These are phyloP conservation scores for Hypoxylon sp. DNA, from an alignment of 2,329 filamentous ascomycete genomes.

Conservation along the genomic window DNA sequence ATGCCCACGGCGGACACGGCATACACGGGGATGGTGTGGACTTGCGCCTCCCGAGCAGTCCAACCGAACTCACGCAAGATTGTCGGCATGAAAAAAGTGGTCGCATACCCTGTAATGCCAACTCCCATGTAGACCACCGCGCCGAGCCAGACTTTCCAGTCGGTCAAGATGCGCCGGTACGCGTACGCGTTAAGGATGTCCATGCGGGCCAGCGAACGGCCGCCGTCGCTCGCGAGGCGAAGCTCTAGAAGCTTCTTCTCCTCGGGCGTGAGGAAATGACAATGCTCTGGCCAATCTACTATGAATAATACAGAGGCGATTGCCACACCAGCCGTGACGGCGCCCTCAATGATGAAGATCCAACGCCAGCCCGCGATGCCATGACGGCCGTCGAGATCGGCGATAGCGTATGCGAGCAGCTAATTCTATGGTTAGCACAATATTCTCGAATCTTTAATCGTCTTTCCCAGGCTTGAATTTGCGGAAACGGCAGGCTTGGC, in stretches of 20 bases:
- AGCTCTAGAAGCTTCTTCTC: constrained; percentile 55
- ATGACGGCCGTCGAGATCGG: constrained; percentile 58
- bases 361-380: constrained; percentile 64
- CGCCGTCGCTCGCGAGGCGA: constrained; percentile 52
- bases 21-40: constrained; percentile 57
- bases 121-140: constrained; percentile 52
- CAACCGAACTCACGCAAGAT: constrained; percentile 59
- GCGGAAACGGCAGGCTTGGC: not conserved
- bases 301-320: constrained; percentile 59
- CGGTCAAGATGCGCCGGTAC: constrained; percentile 51
- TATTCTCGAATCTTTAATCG: not conserved
- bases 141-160: constrained; percentile 59
- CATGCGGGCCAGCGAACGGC: constrained; percentile 46
- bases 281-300: constrained; percentile 64
- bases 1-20: constrained; percentile 52
- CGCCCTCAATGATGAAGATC: constrained; percentile 59
- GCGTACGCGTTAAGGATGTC: constrained; percentile 51
- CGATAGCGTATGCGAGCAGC: constrained; percentile 63
- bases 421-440: constrained; percentile 33
- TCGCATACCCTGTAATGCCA: constrained; percentile 52
- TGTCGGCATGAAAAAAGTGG: constrained; percentile 58
- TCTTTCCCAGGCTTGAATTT: not conserved
- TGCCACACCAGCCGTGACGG: constrained; percentile 53
- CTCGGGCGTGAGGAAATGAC: constrained; percentile 59
- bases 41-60: constrained; percentile 54